Conservation (phyloP, 2,329 filamentous ascomycete genomes). For the Aureobasidium sp. region DNA sequence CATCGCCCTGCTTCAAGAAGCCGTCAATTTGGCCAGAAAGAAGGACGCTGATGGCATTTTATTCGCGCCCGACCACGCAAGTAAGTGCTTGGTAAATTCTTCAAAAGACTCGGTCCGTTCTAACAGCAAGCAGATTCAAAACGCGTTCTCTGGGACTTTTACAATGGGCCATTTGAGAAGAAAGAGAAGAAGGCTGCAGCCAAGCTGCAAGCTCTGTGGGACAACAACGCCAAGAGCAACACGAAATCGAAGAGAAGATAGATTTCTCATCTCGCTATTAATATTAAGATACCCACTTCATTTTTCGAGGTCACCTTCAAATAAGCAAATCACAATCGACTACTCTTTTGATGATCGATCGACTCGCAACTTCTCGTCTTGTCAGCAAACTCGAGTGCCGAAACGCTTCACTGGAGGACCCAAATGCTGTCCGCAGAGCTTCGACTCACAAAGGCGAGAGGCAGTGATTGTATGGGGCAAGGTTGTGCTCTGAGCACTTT, state of each 20-base stretch:
- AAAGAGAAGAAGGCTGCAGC: conserved; percentile 48
- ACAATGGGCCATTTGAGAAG: conserved; percentile 53
- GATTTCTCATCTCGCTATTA: not conserved
- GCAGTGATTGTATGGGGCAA: not conserved
- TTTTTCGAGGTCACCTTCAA: not conserved
- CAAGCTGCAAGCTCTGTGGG: conserved; percentile 28
- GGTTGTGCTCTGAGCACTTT: not conserved
- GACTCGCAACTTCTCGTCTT: not conserved
- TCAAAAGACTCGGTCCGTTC: not conserved
- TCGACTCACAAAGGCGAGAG: not conserved
- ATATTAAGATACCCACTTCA: not conserved
- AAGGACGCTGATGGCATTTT: conserved; percentile 61
- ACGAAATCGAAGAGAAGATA: conserved; percentile 20
- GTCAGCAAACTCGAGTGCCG: not conserved
- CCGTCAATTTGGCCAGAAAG: conserved; percentile 58
- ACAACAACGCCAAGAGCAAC: conserved; percentile 12
- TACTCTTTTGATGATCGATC: not conserved
- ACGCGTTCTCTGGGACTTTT: conserved; percentile 53
- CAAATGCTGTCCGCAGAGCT: not conserved
- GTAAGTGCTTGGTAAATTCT: conserved; percentile 37
- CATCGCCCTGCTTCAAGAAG: conserved; percentile 62
- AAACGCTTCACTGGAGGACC: not conserved
- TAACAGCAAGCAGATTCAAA: conserved; percentile 31
- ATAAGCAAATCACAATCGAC: not conserved
- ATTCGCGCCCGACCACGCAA: conserved; percentile 71